Evolutionary conservation across 2,329 filamentous ascomycete species (phyloP), one percentile per base, ranked within the genome.

Genomic region (Geosmithia flava): DNA sequence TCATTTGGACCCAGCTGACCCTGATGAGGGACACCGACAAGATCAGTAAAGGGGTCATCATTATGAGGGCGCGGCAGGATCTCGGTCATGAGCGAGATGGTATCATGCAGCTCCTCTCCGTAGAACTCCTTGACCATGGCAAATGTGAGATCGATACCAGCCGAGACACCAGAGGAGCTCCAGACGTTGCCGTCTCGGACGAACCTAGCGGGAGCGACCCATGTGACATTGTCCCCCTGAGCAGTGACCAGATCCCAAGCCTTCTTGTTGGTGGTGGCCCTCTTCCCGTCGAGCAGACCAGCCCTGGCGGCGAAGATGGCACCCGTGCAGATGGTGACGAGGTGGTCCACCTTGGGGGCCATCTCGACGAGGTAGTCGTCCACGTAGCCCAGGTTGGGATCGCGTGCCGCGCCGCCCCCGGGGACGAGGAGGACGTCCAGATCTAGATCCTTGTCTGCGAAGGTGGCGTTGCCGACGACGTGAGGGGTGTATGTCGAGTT

Each of bases 291-390:
- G 29, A 87, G 59, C 2, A 84, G 60, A 0, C 82, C 81, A 0
- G 80, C 67, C 42, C 67, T 63, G 0, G 81, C 81, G 0, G 76
- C 68, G 4, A 84, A 60, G 2, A 72, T 72, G 4, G 76, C 69
- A 0, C 83, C 83, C 2, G 80, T 87, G 60, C 83, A 87, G 1
- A 87, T 71, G 0, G 80, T 83, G 42, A 87, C 66, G 13, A 83
- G 56, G 53, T 76, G 75, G 52, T 72, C 63, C 20, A 83, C 57
- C 3, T 60, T 61, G 0, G 73, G 48, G 43, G 80, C 59, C 54
- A 71, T 51, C 17, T 49, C 11, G 19, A 27, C n/a, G n/a, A 48
- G 41, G 49, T 60, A 81, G 2, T 69, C 62, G 2, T 75, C 59
- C 1, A 70, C 62, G 1, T 64, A 53, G 2, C 51, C 52, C 37